Percentiles rank a stretch among this genome's conserved stretches.
phyloP scores from a whole-genome alignment of 2,329 filamentous ascomycete genomes.

The Neonectria hederae region DNA sequence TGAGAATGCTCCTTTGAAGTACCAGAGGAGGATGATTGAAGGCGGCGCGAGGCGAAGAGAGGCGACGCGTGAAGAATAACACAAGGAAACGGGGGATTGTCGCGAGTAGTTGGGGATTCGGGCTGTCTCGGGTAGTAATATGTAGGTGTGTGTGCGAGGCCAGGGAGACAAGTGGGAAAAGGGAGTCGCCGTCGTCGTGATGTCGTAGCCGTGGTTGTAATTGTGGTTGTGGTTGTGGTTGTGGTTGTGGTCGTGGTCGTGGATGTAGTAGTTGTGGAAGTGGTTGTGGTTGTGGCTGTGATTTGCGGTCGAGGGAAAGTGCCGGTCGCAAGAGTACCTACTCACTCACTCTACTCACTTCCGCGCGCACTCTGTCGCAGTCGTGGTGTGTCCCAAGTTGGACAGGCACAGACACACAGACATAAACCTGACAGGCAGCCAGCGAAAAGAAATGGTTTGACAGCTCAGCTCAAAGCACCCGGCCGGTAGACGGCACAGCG shows the following conservation, averaged over 20 bases:
- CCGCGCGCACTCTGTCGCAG: constrained; percentile 32
- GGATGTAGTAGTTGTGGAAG: neutral
- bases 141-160: constrained; percentile 11
- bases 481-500: constrained; percentile 34
- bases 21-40: neutral
- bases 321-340: constrained; percentile 31
- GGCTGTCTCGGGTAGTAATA: neutral
- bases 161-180: constrained; percentile 27
- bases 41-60: neutral
- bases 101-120: constrained; percentile 20
- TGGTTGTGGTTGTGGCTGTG: neutral
- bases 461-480: constrained; percentile 32
- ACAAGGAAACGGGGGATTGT: constrained; percentile 22
- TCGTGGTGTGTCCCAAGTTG: constrained; percentile 24
- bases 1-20: neutral
- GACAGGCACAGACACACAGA: constrained; percentile 5
- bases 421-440: constrained; percentile 1
- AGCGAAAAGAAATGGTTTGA: constrained; percentile 7
- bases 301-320: too few relatives aligned
- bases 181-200: neutral
- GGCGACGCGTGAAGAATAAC: constrained; percentile 12
- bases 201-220: constrained; percentile 9
- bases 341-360: constrained; percentile 8
- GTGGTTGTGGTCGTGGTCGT: neutral
- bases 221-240: neutral